Evolutionary conservation across 345 rosid genomes (phyloP).

Genomic region (Eucalyptus grandis): DNA sequence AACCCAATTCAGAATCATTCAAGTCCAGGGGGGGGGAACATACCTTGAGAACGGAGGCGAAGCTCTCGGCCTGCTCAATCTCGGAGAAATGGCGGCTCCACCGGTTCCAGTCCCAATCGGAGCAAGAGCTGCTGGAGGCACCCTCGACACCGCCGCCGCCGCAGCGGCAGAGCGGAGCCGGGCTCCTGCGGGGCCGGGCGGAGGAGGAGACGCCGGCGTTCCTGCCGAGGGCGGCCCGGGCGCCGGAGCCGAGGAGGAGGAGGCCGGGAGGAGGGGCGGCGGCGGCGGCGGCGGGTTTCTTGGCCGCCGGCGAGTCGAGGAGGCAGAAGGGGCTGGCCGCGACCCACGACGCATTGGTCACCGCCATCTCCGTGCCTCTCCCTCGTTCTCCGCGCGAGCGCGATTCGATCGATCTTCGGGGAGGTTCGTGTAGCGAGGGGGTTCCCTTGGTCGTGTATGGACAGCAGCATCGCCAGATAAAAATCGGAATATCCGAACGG

Average conservation of each 20-base stretch:
- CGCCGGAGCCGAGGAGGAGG: slow-evolving; percentile 16
- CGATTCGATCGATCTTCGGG: neutral
- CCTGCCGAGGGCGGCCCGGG: neutral
- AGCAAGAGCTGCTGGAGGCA: slow-evolving; percentile 12
- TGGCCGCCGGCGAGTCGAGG: slow-evolving; percentile 5
- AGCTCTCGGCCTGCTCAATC: slow-evolving; percentile 65
- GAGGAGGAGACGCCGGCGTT: neutral
- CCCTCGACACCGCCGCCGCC: neutral
- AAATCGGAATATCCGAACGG: neutral
- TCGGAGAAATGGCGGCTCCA: slow-evolving; percentile 88
- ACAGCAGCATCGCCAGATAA: neutral
- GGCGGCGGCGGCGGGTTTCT: slow-evolving; percentile 10
- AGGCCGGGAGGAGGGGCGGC: neutral
- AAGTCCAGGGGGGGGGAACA: neutral
- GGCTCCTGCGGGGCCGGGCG: slow-evolving; percentile 8
- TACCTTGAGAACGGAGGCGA: slow-evolving; percentile 79
- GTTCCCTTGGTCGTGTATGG: neutral
- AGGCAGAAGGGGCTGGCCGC: slow-evolving; percentile 9
- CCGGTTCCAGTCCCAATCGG: slow-evolving; percentile 84
- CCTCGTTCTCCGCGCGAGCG: neutral
- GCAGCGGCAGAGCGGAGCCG: slow-evolving; percentile 22
- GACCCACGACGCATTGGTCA: slow-evolving; percentile 20
- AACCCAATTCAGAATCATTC: neutral
- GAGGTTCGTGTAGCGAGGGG: neutral
- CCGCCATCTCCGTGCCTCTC: slow-evolving; percentile 6